Conservation (phyloP, 1,284 basidiomycete genomes). For the Exobasidium cylindrosporum region DNA sequence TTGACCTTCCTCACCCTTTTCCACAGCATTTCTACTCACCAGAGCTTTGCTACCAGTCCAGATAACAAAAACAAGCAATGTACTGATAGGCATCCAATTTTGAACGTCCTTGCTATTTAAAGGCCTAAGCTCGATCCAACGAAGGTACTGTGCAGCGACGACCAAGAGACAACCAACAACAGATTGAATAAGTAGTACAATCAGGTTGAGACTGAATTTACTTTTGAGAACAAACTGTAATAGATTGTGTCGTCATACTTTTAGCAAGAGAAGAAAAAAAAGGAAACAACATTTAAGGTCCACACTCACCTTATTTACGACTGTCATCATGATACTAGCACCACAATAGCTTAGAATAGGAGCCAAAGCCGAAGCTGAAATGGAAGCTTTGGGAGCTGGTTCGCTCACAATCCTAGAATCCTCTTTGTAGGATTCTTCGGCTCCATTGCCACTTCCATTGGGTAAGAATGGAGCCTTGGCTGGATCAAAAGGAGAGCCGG, state of each 20-base stretch:
- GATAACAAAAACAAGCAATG: slow-evolving; percentile 87
- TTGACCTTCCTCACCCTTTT: not conserved
- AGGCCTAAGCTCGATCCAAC: slow-evolving; percentile 83
- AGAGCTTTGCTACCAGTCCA: slow-evolving; percentile 97
- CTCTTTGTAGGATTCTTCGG: not conserved
- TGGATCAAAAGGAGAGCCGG: not conserved
- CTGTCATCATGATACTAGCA: slow-evolving; percentile 95
- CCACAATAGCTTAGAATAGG: slow-evolving; percentile 87
- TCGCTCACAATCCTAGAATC: not conserved
- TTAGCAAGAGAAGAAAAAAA: not conserved
- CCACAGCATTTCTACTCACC: slow-evolving; percentile 58
- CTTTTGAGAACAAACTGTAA: slow-evolving; percentile 81
- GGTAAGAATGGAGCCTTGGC: not conserved
- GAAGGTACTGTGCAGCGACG: slow-evolving; percentile 67
- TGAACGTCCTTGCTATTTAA: slow-evolving; percentile 83
- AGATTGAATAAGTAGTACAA: slow-evolving; percentile 88
- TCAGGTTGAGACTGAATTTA: slow-evolving; percentile 94
- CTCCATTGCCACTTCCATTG: not conserved
- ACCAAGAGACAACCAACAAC: slow-evolving; percentile 72
- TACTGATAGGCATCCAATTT: slow-evolving; percentile 90
- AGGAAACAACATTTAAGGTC: not conserved
- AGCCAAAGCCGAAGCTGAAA: slow-evolving; percentile 59
- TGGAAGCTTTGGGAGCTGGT: not conserved
- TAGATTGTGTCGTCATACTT: not conserved
- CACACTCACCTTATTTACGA: slow-evolving; percentile 73